phyloP scores from a whole-genome alignment of 2,329 filamentous ascomycete genomes.

The Thelonectria blattea region DNA sequence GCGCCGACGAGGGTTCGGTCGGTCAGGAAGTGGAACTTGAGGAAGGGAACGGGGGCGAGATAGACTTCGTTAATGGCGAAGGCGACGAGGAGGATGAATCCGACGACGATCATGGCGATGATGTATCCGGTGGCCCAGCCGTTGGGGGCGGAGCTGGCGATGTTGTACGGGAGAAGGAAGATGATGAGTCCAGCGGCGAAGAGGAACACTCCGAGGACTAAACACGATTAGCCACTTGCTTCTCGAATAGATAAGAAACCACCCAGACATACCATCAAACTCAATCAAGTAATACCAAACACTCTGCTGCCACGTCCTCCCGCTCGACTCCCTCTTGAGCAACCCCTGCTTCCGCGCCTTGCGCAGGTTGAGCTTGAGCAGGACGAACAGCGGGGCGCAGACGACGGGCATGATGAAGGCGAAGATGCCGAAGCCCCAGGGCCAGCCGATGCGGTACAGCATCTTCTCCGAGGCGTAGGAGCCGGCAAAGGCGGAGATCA shows the following conservation, averaged over 20 bases:
- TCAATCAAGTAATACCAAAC: slow-evolving; percentile 39
- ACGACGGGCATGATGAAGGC: slow-evolving; percentile 67
- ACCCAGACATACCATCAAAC: slow-evolving; percentile 29
- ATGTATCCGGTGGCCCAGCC: slow-evolving; percentile 58
- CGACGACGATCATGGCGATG: slow-evolving; percentile 62
- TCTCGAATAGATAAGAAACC: too few relatives aligned
- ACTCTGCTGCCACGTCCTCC: slow-evolving; percentile 52
- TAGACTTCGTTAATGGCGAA: slow-evolving; percentile 65
- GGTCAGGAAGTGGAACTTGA: slow-evolving; percentile 57
- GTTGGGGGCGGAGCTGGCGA: slow-evolving; percentile 48
- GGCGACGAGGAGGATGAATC: slow-evolving; percentile 54
- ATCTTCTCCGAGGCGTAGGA: slow-evolving; percentile 35
- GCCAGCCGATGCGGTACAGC: slow-evolving; percentile 31
- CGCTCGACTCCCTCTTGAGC: slow-evolving; percentile 44
- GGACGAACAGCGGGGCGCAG: slow-evolving; percentile 61
- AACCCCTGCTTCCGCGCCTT: slow-evolving; percentile 61
- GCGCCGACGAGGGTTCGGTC: slow-evolving; percentile 58
- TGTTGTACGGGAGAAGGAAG: slow-evolving; percentile 65
- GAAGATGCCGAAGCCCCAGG: slow-evolving; percentile 63
- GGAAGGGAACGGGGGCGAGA: slow-evolving; percentile 59
- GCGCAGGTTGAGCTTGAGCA: slow-evolving; percentile 61
- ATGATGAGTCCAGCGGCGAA: slow-evolving; percentile 58
- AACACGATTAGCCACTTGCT: slow-evolving; percentile 21
- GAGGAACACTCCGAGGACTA: slow-evolving; percentile 55
- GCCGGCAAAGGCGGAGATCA: slow-evolving; percentile 53